phyloP scores from a whole-genome alignment of 495 filamentous ascomycete species.

The Pseudevernia furfuracea region DNA sequence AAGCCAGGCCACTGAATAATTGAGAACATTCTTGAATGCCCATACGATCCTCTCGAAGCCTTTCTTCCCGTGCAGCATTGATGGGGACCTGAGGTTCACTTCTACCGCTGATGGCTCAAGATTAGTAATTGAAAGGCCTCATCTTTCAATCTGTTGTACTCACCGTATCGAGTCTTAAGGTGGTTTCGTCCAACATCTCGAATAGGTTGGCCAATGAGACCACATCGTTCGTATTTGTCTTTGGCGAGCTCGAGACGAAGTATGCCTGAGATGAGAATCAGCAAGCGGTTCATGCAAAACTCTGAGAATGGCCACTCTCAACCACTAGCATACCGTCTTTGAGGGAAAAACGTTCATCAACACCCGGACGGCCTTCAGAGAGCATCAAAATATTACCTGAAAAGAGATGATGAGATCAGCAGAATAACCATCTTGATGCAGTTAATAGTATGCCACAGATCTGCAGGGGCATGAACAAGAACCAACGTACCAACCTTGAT shows the following conservation, averaged over 20 bases:
- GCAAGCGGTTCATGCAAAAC: too few species aligned
- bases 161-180: constrained; percentile 52
- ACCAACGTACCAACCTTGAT: constrained; percentile 66
- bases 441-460: neutral
- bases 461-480: neutral
- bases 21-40: constrained; percentile 77
- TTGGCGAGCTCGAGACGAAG: constrained; percentile 74
- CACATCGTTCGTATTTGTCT: constrained; percentile 77
- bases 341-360: constrained; percentile 72
- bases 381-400: constrained; percentile 85
- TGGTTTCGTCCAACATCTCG: constrained; percentile 53
- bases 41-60: constrained; percentile 79
- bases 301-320: neutral
- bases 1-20: constrained; percentile 65
- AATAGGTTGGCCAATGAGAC: constrained; percentile 67
- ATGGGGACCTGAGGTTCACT: constrained; percentile 66
- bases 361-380: constrained; percentile 72
- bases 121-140: constrained; percentile 10
- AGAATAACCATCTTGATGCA: neutral
- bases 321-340: constrained; percentile 48
- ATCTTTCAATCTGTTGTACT: neutral
- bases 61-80: constrained; percentile 87
- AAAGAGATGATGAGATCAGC: neutral
- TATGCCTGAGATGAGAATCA: constrained; percentile 41
- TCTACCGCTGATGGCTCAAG: constrained; percentile 55